A percentile compares a stretch with the other conserved stretches of the same genome.
Evolutionary conservation across 805 yeast species (phyloP).

Genomic region (Cyberlindnera samutprakarnensis): DNA sequence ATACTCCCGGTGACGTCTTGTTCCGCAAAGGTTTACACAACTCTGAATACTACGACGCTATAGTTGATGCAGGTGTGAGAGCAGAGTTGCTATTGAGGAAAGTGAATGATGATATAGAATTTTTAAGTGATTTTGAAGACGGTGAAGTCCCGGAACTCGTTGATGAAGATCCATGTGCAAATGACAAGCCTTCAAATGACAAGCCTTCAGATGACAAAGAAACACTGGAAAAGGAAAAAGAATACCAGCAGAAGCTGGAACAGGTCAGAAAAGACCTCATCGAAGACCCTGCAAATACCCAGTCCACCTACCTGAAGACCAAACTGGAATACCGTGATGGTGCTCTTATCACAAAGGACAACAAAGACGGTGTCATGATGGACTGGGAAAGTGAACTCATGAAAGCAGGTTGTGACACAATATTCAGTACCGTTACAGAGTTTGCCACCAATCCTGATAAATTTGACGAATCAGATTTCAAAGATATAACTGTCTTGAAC

Average conservation of each 20-base stretch:
- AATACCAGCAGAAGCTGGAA: slow-evolving; percentile 7
- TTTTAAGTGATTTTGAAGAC: slow-evolving; percentile 38
- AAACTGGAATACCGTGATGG: slow-evolving; percentile 60
- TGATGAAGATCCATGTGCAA: no score
- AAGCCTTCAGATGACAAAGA: no score
- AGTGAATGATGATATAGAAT: slow-evolving; percentile 55
- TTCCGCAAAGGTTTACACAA: slow-evolving; percentile 39
- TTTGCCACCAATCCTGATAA: slow-evolving; percentile 13
- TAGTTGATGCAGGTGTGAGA: slow-evolving; percentile 82
- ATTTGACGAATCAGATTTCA: slow-evolving; percentile 22
- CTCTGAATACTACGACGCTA: slow-evolving; percentile 35
- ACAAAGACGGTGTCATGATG: slow-evolving; percentile 93
- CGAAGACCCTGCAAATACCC: slow-evolving; percentile 57
- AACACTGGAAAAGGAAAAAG: slow-evolving; percentile 8
- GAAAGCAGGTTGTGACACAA: slow-evolving; percentile 69
- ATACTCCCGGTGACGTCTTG: slow-evolving; percentile 83
- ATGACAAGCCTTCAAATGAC: no score
- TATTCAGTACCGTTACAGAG: slow-evolving; percentile 40
- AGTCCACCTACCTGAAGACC: slow-evolving; percentile 55
- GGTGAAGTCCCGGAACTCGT: no score
- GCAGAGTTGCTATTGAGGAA: slow-evolving; percentile 78
- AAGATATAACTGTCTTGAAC: slow-evolving; percentile 53
- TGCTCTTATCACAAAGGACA: slow-evolving; percentile 63
- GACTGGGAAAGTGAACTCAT: slow-evolving; percentile 85
- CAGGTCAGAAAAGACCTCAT: slow-evolving; percentile 20